Percentiles rank a stretch among this genome's conserved stretches.
Conservation (phyloP, 768 basidiomycete genomes). For the Lactifluus rugatus region DNA sequence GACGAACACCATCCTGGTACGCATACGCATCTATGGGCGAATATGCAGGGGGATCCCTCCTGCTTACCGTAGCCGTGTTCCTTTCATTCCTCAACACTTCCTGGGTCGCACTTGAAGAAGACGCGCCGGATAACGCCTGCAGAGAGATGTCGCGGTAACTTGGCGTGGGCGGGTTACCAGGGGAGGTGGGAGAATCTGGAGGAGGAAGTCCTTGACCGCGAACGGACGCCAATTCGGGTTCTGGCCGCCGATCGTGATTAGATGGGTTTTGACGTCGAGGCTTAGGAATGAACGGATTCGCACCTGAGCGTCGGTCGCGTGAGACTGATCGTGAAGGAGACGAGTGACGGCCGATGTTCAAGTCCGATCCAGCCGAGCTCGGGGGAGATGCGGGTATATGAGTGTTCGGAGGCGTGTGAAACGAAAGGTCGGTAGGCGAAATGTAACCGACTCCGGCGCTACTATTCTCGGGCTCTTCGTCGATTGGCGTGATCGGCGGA, state of each 20-base stretch:
- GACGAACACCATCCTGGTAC: conserved; percentile 82
- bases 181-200: conserved; percentile 69
- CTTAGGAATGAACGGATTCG: conserved; percentile 73
- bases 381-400: conserved; percentile 39
- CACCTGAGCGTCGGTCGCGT: conserved; percentile 54
- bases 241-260: conserved; percentile 57
- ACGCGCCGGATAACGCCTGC: conserved; percentile 42
- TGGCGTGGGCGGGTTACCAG: conserved; percentile 73
- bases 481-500: conserved; percentile 71
- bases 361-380: conserved; percentile 20
- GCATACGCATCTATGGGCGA: conserved; percentile 81
- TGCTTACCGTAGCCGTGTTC: conserved; percentile 31
- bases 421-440: conserved; percentile 55
- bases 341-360: conserved; percentile 26
- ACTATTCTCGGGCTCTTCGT: conserved; percentile 44
- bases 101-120: conserved; percentile 5
- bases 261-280: conserved; percentile 49
- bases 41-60: conserved; percentile 76
- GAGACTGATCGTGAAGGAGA: conserved; percentile 50
- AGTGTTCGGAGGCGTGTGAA: conserved; percentile 42
- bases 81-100: conserved; percentile 22
- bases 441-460: conserved; percentile 47
- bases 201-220: conserved; percentile 48
- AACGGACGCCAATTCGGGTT: conserved; percentile 49
- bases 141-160: conserved; percentile 74